phyloP scores from a whole-genome alignment of 108 stramenopile genomes.

The Skeletonema tropicum region DNA sequence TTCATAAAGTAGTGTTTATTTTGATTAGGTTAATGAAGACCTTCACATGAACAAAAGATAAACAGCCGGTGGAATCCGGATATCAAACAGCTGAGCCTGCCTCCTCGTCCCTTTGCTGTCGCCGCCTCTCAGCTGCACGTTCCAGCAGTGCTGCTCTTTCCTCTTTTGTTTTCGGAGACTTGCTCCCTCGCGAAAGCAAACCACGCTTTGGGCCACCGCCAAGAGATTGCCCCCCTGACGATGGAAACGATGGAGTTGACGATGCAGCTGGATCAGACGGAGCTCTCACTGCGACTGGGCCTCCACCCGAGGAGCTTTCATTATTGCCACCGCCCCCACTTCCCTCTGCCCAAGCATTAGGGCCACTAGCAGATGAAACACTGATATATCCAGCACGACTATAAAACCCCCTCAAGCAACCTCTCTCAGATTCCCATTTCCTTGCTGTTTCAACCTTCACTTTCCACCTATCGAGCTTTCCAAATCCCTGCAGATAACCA shows the following conservation, averaged over 20 bases:
- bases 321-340: conserved; percentile 25
- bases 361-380: conserved; percentile 40
- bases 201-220: conserved; percentile 33
- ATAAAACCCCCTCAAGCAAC: conserved; percentile 45
- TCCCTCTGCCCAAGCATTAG: conserved; percentile 47
- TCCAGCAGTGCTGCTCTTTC: conserved; percentile 54
- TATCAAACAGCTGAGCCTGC: conserved; percentile 39
- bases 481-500: conserved; percentile 73
- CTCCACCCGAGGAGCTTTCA: conserved; percentile 18
- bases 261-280: conserved; percentile 33
- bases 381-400: conserved; percentile 42
- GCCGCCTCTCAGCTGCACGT: conserved; percentile 51
- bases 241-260: conserved; percentile 33
- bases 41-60: background rate
- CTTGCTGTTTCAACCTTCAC: conserved; percentile 42
- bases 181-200: conserved; percentile 41
- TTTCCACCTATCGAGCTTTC: conserved; percentile 50
- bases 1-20: background rate
- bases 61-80: background rate
- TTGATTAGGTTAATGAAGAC: background rate
- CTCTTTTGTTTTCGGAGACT: conserved; percentile 51
- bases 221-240: conserved; percentile 48
- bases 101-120: conserved; percentile 42
- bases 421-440: conserved; percentile 50
- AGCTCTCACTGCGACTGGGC: conserved; percentile 24